Percentiles rank a stretch among this genome's conserved stretches.
Evolutionary conservation across 1,284 basidiomycete species (phyloP).

Genomic region (Porodaedalea pini): DNA sequence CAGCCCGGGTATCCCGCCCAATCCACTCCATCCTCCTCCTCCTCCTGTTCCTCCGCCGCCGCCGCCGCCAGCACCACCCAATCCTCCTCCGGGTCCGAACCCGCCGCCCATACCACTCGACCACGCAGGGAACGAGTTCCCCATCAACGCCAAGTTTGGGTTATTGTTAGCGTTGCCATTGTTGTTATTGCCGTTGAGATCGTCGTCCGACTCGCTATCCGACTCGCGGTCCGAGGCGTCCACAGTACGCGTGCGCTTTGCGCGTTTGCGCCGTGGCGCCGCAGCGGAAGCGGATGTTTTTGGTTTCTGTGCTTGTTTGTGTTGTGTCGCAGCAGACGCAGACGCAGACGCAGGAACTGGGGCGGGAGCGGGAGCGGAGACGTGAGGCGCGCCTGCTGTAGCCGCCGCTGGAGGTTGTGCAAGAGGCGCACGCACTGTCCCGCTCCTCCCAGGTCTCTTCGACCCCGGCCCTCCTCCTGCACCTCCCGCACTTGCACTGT

Average conservation of each 20-base stretch:
- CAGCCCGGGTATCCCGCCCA: background rate
- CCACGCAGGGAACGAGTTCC: too few species aligned
- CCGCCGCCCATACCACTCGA: background rate
- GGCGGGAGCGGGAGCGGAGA: too few species aligned
- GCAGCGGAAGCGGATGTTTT: background rate
- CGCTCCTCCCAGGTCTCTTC: background rate
- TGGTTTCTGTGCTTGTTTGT: background rate
- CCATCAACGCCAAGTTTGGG: too few species aligned
- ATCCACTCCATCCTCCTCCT: background rate
- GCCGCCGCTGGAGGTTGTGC: too few species aligned
- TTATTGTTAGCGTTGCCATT: constrained; percentile 1
- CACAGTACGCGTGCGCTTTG: background rate
- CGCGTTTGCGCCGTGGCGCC: background rate
- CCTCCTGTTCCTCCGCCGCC: background rate
- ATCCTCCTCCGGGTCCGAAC: background rate
- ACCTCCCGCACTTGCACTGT: background rate
- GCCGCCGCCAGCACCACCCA: background rate
- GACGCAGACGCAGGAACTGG: too few species aligned
- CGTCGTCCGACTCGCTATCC: too few species aligned
- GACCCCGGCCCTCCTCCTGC: background rate
- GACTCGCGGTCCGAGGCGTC: too few species aligned
- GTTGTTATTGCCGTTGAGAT: constrained; percentile 1
- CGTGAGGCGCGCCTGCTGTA: too few species aligned
- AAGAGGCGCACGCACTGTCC: background rate
- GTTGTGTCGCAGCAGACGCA: too few species aligned